These are phyloP conservation scores for Diversispora eburnea DNA, from an alignment of 192 early-diverging fungal species.

Conservation along the genomic window DNA sequence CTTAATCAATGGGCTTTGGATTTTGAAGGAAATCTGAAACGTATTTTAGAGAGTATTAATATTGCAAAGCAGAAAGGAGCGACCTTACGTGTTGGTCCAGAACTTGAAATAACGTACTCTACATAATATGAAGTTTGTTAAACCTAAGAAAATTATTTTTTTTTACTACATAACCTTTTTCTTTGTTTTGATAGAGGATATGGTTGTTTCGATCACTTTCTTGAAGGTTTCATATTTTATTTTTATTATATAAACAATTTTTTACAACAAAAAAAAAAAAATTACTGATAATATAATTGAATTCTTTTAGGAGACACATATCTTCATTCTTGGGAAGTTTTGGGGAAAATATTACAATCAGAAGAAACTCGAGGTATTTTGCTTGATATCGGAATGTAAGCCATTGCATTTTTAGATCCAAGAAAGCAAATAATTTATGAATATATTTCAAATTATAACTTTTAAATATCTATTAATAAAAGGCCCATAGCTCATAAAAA, in stretches of 20 bases:
- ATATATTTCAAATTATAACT: not conserved
- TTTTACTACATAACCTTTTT: not conserved
- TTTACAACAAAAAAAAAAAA: not conserved
- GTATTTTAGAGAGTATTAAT: constrained; percentile 81
- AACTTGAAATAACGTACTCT: constrained; percentile 86
- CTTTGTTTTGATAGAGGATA: constrained; percentile 64
- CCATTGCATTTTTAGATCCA: too few relatives aligned
- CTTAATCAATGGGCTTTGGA: constrained; percentile 95
- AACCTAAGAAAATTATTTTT: not conserved
- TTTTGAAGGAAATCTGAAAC: constrained; percentile 87
- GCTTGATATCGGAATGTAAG: constrained; percentile 92
- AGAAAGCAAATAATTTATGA: not conserved
- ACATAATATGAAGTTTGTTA: not conserved
- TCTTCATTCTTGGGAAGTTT: constrained; percentile 91
- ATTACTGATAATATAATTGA: not conserved
- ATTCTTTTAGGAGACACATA: constrained; percentile 75
- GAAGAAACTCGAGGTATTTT: constrained; percentile 73
- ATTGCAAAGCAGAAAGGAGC: constrained; percentile 80
- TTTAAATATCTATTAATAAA: not conserved
- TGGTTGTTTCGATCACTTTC: constrained; percentile 97
- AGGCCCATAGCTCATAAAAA: constrained; percentile 90
- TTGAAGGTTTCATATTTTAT: constrained; percentile 61
- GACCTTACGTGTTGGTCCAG: constrained; percentile 83
- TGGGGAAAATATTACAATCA: constrained; percentile 67
- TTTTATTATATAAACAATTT: not conserved